phyloP scores from a whole-genome alignment of 768 basidiomycete genomes.

The Lactifluus pinguis region DNA sequence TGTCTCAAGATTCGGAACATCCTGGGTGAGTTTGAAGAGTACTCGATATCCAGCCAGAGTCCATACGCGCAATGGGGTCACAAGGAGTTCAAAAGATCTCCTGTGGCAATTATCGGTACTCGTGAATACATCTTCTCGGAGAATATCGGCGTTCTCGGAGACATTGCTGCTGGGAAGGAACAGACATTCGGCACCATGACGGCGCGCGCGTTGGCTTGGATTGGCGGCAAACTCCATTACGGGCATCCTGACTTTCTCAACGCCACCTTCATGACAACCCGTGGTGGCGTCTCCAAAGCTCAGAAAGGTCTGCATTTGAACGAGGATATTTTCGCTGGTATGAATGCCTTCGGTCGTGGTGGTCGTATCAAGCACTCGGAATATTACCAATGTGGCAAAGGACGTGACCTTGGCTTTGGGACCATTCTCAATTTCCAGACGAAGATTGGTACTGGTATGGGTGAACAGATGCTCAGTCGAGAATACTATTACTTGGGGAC shows the following conservation, averaged over 20 bases:
- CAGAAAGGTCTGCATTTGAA: conserved; percentile 98
- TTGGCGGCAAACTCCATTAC: conserved; percentile 97
- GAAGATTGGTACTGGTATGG: conserved; percentile 99
- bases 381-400: conserved; percentile 99
- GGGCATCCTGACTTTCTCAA: conserved; percentile 99
- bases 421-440: conserved; percentile 99
- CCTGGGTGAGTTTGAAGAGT: conserved; percentile 96
- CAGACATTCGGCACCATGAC: conserved; percentile 99
- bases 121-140: conserved; percentile 99
- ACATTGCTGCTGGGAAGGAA: conserved; percentile 98
- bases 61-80: conserved; percentile 96
- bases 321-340: conserved; percentile 99
- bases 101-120: conserved; percentile 96
- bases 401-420: conserved; percentile 97
- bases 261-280: conserved; percentile 95
- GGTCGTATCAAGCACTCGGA: conserved; percentile 99
- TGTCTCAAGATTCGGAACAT: conserved; percentile 98
- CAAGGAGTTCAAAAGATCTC: conserved; percentile 82
- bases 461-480: conserved; percentile 98
- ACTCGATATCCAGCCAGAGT: conserved; percentile 79
- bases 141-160: conserved; percentile 98
- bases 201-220: conserved; percentile 90
- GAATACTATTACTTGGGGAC: conserved; percentile 99
- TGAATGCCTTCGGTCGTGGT: conserved; percentile 97
- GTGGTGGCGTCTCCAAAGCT: conserved; percentile 97